Base-by-base conservation (phyloP, 768 basidiomycete species). In the Serendipita sp. region DNA sequence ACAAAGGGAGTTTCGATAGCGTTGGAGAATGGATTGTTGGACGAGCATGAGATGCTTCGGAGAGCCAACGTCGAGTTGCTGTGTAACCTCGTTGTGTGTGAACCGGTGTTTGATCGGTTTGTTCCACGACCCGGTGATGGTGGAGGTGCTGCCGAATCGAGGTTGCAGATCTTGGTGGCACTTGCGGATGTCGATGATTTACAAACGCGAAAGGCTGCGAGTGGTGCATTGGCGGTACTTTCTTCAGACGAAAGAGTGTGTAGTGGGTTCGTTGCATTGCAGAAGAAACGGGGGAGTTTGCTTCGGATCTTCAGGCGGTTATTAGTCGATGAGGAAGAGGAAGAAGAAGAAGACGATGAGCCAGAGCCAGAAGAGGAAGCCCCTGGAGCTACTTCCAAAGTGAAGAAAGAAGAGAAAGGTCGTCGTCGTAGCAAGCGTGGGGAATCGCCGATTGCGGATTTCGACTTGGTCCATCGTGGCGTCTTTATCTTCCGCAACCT, bases 61-160 rank as follows among this genome's bases (percentile, higher is more conserved):
- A 79, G 96, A 66, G 95, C 96, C 1, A 85, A 94, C 1, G 86
- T 85, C 64, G 92, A 99, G 75, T 81, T 98, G 34, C 76, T 92
- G 2, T 98, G 94, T 79, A 99, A 99, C 75, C 80, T 99, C 15
- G 80, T 93, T 45, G 81, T 79, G 1, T 85, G 86, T 15, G 88
- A 92, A 51, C 77, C 78, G 3, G 82, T 86, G 3, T 95, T 92
- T 72, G 80, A 83, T 67, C 80, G 80, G 68, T 95, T 88, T 71
- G 82, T 73, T 2, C 74, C 73, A 30, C 73, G 71, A 34, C 47
- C 65, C 13, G 3, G 38, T 5, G 8, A 74, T 73, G 46, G 75
- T 10, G 37, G n/a, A n/a, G n/a, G 64, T 2, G 56, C 66, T 38
- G 32, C 78, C 0, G 81, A 78, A 70, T 84, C 86, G 16, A 87